Conservation (phyloP, 225 moss, liverwort and hornwort genomes). For the Pseudisothecium myosuroides region DNA sequence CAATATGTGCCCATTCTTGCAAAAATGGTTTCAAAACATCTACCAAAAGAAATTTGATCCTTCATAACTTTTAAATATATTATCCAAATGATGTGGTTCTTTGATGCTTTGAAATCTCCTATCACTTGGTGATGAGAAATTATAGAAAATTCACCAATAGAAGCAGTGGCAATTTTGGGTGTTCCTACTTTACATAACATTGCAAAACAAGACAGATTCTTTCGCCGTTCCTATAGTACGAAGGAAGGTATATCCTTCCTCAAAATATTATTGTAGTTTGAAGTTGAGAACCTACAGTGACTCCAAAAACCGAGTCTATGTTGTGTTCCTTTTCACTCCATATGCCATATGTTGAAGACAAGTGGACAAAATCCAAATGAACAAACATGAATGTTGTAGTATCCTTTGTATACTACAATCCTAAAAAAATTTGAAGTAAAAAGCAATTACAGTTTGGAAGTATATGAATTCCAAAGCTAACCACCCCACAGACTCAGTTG, state of each 20-base stretch:
- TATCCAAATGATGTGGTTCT: background rate
- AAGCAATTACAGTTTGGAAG: too few relatives aligned
- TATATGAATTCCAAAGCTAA: too few relatives aligned
- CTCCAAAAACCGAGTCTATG: too few relatives aligned
- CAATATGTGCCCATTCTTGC: background rate
- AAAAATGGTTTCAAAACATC: fast-evolving
- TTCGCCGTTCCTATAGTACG: background rate
- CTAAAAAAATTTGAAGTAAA: too few relatives aligned
- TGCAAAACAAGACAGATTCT: background rate
- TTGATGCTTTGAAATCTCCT: background rate
- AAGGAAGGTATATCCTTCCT: background rate
- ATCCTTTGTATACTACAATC: too few relatives aligned
- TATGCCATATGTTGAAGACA: too few relatives aligned
- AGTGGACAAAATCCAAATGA: too few relatives aligned
- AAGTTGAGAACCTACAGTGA: too few relatives aligned
- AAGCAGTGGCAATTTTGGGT: background rate
- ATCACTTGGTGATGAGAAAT: background rate
- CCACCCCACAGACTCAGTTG: too few relatives aligned
- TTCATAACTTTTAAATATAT: background rate
- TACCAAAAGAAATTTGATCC: background rate
- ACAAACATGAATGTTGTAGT: too few relatives aligned
- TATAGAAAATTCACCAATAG: background rate
- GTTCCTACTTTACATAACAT: background rate
- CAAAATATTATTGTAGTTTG: too few relatives aligned
- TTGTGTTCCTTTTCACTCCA: too few relatives aligned